Evolutionary conservation across 805 yeast genomes (phyloP).

Genomic region (Yarrowia hollandica): DNA sequence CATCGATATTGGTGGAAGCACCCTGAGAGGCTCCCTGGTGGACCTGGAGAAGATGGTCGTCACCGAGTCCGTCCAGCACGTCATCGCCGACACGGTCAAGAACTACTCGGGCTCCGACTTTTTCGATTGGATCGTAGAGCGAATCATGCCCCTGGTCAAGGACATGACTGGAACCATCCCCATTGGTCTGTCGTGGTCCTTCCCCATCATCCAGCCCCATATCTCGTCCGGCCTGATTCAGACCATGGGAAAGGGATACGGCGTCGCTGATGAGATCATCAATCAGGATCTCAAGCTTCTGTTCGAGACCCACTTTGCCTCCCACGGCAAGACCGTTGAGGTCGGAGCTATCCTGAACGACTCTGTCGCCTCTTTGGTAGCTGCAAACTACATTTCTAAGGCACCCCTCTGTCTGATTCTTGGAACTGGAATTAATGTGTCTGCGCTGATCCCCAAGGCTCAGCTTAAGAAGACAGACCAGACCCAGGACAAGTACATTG

Average conservation of each 20-base stretch:
- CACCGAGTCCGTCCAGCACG: constrained; percentile 31
- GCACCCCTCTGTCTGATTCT: constrained; percentile 82
- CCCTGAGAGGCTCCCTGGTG: constrained; percentile 86
- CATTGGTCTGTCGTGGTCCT: constrained; percentile 43
- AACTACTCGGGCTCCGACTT: constrained; percentile 38
- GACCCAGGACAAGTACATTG: constrained; percentile 47
- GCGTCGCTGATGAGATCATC: constrained; percentile 64
- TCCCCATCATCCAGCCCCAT: constrained; percentile 38
- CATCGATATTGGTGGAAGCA: constrained; percentile 90
- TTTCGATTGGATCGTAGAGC: constrained; percentile 40
- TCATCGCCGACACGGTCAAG: constrained; percentile 36
- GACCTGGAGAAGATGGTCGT: constrained; percentile 53
- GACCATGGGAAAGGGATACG: constrained; percentile 67
- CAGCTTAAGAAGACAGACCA: constrained; percentile 48
- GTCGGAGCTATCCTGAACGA: constrained; percentile 86
- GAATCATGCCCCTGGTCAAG: constrained; percentile 32
- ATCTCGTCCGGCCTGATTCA: constrained; percentile 36
- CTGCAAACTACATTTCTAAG: constrained; percentile 62
- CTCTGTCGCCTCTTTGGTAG: constrained; percentile 80
- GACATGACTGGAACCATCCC: constrained; percentile 6
- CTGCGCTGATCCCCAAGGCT: constrained; percentile 54
- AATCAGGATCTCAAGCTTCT: constrained; percentile 73
- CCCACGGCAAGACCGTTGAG: constrained; percentile 51
- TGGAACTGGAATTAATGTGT: constrained; percentile 89
- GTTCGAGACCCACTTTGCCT: constrained; percentile 63